phyloP scores from a whole-genome alignment of 805 yeast species.

The Lipomyces anomalus region DNA sequence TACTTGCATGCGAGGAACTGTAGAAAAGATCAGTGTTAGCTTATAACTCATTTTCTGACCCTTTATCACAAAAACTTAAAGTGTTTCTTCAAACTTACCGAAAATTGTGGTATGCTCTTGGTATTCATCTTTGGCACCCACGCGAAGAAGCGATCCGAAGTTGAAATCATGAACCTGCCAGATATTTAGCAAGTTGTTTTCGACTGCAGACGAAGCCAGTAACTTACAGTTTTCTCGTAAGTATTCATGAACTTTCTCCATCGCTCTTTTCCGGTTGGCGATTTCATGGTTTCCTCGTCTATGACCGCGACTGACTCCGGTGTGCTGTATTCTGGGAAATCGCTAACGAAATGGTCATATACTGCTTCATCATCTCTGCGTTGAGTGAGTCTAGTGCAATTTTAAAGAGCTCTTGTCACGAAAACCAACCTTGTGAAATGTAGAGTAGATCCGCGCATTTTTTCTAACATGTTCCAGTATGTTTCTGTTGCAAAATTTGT shows the following conservation, averaged over 20 bases:
- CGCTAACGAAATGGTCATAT: constrained; percentile 42
- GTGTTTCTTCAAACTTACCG: constrained; percentile 32
- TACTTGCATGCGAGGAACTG: constrained; percentile 6
- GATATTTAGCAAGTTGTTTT: background rate
- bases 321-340: constrained; percentile 84
- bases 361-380: constrained; percentile 37
- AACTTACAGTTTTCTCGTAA: constrained; percentile 54
- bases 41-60: too few species aligned
- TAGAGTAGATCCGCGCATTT: constrained; percentile 72
- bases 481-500: constrained; percentile 40
- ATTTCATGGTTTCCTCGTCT: constrained; percentile 77
- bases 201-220: background rate
- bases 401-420: background rate
- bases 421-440: constrained; percentile 39
- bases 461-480: constrained; percentile 75
- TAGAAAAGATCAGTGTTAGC: too few species aligned
- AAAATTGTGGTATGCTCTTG: constrained; percentile 79
- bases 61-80: background rate
- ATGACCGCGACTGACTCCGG: constrained; percentile 49
- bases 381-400: too few species aligned
- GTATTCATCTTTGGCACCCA: constrained; percentile 66
- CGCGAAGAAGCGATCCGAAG: constrained; percentile 88
- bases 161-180: constrained; percentile 77
- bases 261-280: constrained; percentile 67
- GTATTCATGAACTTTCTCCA: constrained; percentile 86